Evolutionary conservation across 2,329 filamentous ascomycete species (phyloP), one percentile per base, ranked within the genome.

Genomic region (Periconia sp.): DNA sequence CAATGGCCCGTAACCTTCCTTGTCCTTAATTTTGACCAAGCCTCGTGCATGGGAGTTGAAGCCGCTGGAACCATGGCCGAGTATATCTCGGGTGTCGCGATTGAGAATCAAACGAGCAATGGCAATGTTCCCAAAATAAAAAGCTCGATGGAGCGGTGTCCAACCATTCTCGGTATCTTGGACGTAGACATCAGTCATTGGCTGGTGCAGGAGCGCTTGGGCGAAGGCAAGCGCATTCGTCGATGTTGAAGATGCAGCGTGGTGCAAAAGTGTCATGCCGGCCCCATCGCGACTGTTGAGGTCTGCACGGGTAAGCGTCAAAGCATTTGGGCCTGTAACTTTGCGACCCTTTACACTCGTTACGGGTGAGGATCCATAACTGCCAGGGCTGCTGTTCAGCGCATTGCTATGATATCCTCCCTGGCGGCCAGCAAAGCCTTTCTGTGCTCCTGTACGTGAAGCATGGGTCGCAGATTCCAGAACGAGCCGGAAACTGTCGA

Each of bases 141-240:
- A 80, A 8, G 92, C 91, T 64, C 94, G 85, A 70, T 99, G 94
- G 40, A 99, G 81, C 37, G 92, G 88, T 56, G 96, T 99, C 94
- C 94, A 99, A 43, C 92, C 93, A 73, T 89, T 97, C 74, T 99
- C 94, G 8, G 81, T 79, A 72, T 99, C 94, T 70, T 96, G 92
- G 2, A 83, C 80, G 66, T 96, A 94, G 9, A 97, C 78, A 74
- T 99, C 94, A 61, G 92, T 84, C 49, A 88, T 82, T 1, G 92
- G 91, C 66, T 96, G 87, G 19, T 92, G 87, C 45, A 97, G 81
- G 35, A 99, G 80, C 11, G 90, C 87, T 57, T 85, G 81, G 18
- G 92, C 91, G 66, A 96, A 97, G 2, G 80, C 82, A 37, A 87
- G 74, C 9, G 91, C 90, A 56, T 83, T 87, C 7, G 85, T 76